Conservation (phyloP, 2,329 filamentous ascomycete genomes). For the Cercospora sp. region DNA sequence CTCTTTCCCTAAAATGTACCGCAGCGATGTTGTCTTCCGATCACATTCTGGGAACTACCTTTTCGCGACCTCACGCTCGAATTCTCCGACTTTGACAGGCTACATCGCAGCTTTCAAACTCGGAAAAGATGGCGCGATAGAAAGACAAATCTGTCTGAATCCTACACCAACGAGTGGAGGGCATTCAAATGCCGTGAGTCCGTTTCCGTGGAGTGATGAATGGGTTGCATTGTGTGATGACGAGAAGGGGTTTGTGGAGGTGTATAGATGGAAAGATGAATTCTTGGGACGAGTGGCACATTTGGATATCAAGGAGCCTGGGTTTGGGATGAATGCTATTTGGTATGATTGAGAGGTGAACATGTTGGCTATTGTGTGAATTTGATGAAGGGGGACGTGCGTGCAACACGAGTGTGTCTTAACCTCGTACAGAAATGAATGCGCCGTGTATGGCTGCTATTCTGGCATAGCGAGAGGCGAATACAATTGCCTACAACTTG, state of each 20-base stretch:
- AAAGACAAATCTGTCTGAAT: constrained; percentile 75
- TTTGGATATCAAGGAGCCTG: constrained; percentile 77
- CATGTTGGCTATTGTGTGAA: no score
- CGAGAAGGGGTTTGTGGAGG: constrained; percentile 82
- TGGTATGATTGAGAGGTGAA: constrained; percentile 72
- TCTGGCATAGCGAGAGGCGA: no score
- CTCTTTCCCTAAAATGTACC: constrained; percentile 66
- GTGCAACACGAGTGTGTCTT: no score
- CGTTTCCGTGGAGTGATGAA: constrained; percentile 80
- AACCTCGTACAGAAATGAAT: no score
- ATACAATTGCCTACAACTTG: no score
- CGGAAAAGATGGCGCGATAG: constrained; percentile 64
- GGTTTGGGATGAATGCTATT: constrained; percentile 94
- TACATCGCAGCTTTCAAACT: constrained; percentile 82
- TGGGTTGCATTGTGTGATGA: constrained; percentile 90
- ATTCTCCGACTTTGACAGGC: constrained; percentile 72
- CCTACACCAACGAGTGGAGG: constrained; percentile 85
- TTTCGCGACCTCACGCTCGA: constrained; percentile 81
- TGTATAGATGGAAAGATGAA: constrained; percentile 84
- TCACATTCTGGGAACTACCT: constrained; percentile 70
- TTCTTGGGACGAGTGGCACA: constrained; percentile 75
- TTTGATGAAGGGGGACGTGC: no score
- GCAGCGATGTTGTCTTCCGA: constrained; percentile 78
- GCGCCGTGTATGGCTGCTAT: no score
- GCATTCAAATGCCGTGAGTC: constrained; percentile 83